Evolutionary conservation across 1,139 yeast species (phyloP).

Genomic region (Diutina siamensis): DNA sequence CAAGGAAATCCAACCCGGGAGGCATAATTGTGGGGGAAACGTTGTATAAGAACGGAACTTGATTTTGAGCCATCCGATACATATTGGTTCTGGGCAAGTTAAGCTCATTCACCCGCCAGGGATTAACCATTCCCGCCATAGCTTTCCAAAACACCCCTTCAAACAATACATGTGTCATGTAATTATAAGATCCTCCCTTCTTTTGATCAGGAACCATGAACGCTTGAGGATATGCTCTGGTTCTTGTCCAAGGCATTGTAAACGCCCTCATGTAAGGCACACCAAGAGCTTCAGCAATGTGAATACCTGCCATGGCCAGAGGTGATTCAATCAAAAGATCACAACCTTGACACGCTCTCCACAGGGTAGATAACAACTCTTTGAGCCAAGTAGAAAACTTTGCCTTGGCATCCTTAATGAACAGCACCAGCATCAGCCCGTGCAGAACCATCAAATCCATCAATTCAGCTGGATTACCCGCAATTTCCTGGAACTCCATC

Average conservation of each 20-base stretch:
- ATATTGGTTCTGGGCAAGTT: constrained; percentile 59
- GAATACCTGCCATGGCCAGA: constrained; percentile 91
- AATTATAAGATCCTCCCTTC: constrained; percentile 86
- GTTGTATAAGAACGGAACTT: constrained; percentile 81
- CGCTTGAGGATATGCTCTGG: constrained; percentile 93
- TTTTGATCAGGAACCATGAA: constrained; percentile 90
- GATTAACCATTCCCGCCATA: constrained; percentile 76
- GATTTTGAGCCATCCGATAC: constrained; percentile 58
- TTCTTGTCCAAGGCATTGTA: constrained; percentile 97
- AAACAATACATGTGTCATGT: constrained; percentile 82
- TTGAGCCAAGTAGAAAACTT: constrained; percentile 74
- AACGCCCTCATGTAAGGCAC: constrained; percentile 91
- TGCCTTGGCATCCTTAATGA: constrained; percentile 70
- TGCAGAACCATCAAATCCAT: constrained; percentile 90
- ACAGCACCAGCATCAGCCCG: constrained; percentile 75
- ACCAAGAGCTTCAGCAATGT: constrained; percentile 82
- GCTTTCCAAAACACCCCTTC: constrained; percentile 94
- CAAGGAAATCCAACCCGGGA: constrained; percentile 87
- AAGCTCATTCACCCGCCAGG: constrained; percentile 67
- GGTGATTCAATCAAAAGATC: constrained; percentile 89
- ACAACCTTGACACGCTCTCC: constrained; percentile 78
- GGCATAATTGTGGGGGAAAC: constrained; percentile 83
- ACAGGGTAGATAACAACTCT: constrained; percentile 56
- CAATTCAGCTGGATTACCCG: constrained; percentile 88
- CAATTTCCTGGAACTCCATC: constrained; percentile 58